Evolutionary conservation across 2,329 filamentous ascomycete genomes (phyloP), one percentile per base, ranked within the genome.

Genomic region (Aaosphaeria arxii): DNA sequence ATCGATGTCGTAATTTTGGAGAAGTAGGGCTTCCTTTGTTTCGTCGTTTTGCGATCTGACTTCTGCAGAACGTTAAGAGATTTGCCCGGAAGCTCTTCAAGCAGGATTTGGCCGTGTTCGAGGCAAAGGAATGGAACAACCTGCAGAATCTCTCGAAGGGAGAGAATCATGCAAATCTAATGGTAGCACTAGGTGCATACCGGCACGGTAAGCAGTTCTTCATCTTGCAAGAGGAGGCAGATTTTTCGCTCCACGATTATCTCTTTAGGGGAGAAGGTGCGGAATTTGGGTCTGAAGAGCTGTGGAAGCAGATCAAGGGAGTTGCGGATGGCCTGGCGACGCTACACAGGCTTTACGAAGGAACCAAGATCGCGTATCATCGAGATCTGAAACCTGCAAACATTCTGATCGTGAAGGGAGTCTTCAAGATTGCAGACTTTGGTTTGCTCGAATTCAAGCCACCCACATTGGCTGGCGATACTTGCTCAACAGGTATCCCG

Each of bases 331-430:
- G 50, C 5, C 39, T 53, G 17, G 35, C 31, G 28, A 50, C 47
- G 13, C 44, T 53, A 30, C 50, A 53, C 43, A 43, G 38, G 7
- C 17, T 49, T 35, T 53, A 51, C 40, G 36, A 48, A 43, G 49
- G 46, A 39, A 50, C 52, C 6, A 49, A 33, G 36, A 54, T 52
- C 32, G 49, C 49, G n/a, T 54, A 54, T 31, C 52, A 54, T 30
- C 46, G 40, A 46, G 52, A 54, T 40, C 29, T 54, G 35, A 54
- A 54, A 46, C 52, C 49, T 9, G 52, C 46, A 38, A 54, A 54
- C 40, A 54, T 54, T 32, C 42, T 52, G 5, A 54, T 52, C 13
- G 52, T 54, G 5, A 52, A 46, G 39, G 30, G 49, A 38, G 43
- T 28, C 6, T 30, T 54, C 17, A 54, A 54, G 39, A 54, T 54